Evolutionary conservation across 2,329 filamentous ascomycete genomes (phyloP), one percentile per base, ranked within the genome.

Genomic region (Aspergillus calidoustus): DNA sequence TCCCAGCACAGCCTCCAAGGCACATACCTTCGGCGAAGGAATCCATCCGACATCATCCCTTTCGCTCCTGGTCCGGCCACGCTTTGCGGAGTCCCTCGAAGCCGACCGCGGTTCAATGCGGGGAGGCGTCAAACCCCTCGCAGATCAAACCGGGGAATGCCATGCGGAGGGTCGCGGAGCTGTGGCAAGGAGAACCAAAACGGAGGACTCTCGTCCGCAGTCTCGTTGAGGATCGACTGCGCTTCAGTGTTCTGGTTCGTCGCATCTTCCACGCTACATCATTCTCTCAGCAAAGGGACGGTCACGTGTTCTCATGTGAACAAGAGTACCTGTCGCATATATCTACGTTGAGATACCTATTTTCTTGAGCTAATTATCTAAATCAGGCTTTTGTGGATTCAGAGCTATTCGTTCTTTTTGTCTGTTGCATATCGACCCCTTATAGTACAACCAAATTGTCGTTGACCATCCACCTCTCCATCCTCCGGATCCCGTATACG

Each of bases 151-250:
- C 43, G 53, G 53, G 53, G 53, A 55, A 44, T 41, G 34, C 1
- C 13, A 41, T 41, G 34, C 34, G 34, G 11, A 41, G 34, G 8
- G 2, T 38, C 31, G 8, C 15, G 51, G 19, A 22, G 34, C 34
- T 15, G 34, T 22, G 31, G 15, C 15, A 28, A 44, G 17, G 8
- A 7, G 25, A 4, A 28, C 25, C 2, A 4, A 28, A 50, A 53
- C 59, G 65, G 63, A 64, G 55, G 60, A 66, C 62, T 53, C 48
- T 65, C 44, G 47, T 66, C 64, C 64, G 62, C 22, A 47, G 19
- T 30, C 38, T 13, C 9, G 15, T 38, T 34, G n/a, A 30, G 19
- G 34, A 41, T 28, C n/a, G 31, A 9, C n/a, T n/a, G 7, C 23
- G 28, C 28, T 28, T 22, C 25, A 31, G 17, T 22, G 23, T 22